phyloP scores from a whole-genome alignment of 352 stramenopile species.

The Globisporangium cederbergense region DNA sequence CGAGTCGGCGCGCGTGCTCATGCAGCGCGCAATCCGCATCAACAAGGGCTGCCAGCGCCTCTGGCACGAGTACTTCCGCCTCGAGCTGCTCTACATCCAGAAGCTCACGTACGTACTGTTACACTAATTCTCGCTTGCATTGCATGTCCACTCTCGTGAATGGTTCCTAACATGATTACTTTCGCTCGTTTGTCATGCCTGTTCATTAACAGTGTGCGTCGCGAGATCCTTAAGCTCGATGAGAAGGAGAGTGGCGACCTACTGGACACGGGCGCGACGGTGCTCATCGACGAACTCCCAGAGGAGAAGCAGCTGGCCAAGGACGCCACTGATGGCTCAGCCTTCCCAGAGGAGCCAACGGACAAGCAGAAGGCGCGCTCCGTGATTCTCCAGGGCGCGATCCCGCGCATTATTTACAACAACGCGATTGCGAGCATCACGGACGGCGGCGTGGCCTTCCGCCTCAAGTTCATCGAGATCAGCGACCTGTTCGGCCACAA shows the following conservation, averaged over 20 bases:
- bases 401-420: slow-evolving; percentile 79
- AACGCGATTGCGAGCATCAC: slow-evolving; percentile 66
- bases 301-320: slow-evolving; percentile 44
- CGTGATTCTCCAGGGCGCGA: slow-evolving; percentile 74
- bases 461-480: slow-evolving; percentile 74
- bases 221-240: slow-evolving; percentile 75
- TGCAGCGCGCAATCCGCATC: slow-evolving; percentile 91
- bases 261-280: slow-evolving; percentile 28
- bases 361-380: slow-evolving; percentile 63
- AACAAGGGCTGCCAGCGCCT: slow-evolving; percentile 79
- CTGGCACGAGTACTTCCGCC: slow-evolving; percentile 90
- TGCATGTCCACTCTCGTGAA: not conserved
- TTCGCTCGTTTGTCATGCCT: not conserved
- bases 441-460: slow-evolving; percentile 64
- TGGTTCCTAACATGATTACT: not conserved
- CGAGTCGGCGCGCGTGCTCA: slow-evolving; percentile 84
- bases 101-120: slow-evolving; percentile 54
- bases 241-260: slow-evolving; percentile 20
- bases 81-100: slow-evolving; percentile 90
- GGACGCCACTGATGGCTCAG: slow-evolving; percentile 24
- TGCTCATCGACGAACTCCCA: slow-evolving; percentile 56
- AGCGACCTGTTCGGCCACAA: slow-evolving; percentile 63
- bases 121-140: no score
- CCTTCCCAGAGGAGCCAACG: slow-evolving; percentile 24
- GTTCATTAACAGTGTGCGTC: slow-evolving; percentile 37